Evolutionary conservation across 495 filamentous ascomycete species (phyloP).

Genomic region (Aspergillus asperescens): DNA sequence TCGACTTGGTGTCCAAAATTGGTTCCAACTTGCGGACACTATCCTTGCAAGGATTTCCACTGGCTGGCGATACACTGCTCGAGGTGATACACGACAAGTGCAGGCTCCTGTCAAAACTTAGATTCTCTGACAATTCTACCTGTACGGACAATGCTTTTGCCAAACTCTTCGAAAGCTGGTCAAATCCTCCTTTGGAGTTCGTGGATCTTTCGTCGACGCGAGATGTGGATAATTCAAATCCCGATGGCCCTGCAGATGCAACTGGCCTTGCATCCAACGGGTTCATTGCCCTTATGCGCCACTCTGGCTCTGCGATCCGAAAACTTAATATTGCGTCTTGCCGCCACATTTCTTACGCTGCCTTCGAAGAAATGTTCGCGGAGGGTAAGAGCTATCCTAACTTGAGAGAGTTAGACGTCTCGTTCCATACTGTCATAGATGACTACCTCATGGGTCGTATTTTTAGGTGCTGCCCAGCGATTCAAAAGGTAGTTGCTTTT

Average conservation of each 20-base stretch:
- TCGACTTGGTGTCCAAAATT: conserved; percentile 52
- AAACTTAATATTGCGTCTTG: conserved; percentile 70
- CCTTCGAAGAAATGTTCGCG: conserved; percentile 67
- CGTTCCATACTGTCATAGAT: conserved; percentile 69
- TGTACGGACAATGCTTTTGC: conserved; percentile 67
- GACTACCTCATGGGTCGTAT: conserved; percentile 69
- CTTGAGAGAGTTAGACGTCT: conserved; percentile 66
- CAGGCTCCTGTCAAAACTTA: conserved; percentile 62
- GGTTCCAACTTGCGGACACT: conserved; percentile 64
- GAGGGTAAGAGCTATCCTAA: conserved; percentile 55
- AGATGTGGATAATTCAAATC: conserved; percentile 64
- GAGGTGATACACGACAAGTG: conserved; percentile 63
- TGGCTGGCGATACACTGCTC: conserved; percentile 57
- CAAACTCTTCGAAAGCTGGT: conserved; percentile 68
- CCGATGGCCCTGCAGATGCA: conserved; percentile 49
- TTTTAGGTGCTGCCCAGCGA: conserved; percentile 64
- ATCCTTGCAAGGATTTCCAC: conserved; percentile 57
- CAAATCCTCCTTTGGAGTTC: conserved; percentile 60
- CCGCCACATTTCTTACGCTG: conserved; percentile 62
- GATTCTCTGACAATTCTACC: conserved; percentile 67
- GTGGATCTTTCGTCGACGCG: conserved; percentile 70
- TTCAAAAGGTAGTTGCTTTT: conserved; percentile 73
- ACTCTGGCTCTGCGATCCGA: conserved; percentile 61
- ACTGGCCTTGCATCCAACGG: conserved; percentile 68
- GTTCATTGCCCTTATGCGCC: conserved; percentile 76